Base-by-base conservation (phyloP, 2,329 filamentous ascomycete species). In the Leptographium wingfieldii region DNA sequence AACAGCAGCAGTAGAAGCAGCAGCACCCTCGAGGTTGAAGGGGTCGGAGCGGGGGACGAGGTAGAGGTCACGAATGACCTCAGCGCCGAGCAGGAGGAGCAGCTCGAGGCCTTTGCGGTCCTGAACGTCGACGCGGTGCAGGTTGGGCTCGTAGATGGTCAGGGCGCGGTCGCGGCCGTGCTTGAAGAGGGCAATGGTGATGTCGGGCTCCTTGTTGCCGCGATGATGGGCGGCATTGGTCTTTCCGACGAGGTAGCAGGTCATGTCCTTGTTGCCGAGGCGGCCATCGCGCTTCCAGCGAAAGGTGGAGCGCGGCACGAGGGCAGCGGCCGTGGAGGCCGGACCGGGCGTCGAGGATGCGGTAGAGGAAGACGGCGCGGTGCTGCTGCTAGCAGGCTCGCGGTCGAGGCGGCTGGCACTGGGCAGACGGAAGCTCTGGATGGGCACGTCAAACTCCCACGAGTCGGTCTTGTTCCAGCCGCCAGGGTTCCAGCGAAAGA, bases 361-460 rank as follows among this genome's bases (percentile, higher is more conserved):
- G 2, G 22, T n/a, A 10, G 19, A 25, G 6, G 25, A 35, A 2
- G 61, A 31, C 27, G 51, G 29, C 51, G 43, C 40, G 1, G 12
- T 16, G 38, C 16, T 12, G 87, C 83, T 62, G 55, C 54, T 27
- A 10, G 19, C 80, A 65, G 84, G 80, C 40, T 85, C 85, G 56
- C 85, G 83, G 69, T 97, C 94, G 53, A 99, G 77, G 56, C 81
- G 81, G 48, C 90, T 94, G 1, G 80, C 76, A 14, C 88, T 95
- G 0, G 94, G 94, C 59, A 85, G 77, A 35, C 87, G 83, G 71
- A 99, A 99, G 31, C 86, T 88, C 62, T 85, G 85, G 68, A 92
- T 84, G 0, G 94, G 94, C 73, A 99, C 85, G 71, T 92, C 89
- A 72, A 99, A 97, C 64, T 94, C 90, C 86, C 92, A 99, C 59